Conservation (phyloP, 202 grass and related monocot species). For the Cymbopogon flexuosus region DNA sequence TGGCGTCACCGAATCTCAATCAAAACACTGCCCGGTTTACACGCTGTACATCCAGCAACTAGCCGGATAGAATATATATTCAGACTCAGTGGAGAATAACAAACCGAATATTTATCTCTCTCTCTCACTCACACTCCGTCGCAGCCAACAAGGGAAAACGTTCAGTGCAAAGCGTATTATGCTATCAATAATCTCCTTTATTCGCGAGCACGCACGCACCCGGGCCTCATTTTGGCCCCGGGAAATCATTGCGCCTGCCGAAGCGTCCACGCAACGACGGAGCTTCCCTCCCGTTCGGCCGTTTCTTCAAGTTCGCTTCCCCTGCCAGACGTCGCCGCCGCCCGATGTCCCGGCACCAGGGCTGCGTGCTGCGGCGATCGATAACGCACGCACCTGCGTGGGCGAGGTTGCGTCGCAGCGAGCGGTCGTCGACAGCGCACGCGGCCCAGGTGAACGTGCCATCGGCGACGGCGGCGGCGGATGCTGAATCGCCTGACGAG, state of each 20-base stretch:
- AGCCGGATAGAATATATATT: background rate
- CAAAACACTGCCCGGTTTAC: background rate
- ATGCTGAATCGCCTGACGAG: background rate
- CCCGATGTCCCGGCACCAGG: background rate
- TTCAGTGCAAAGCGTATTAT: background rate
- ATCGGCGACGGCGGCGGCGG: background rate
- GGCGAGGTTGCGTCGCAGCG: background rate
- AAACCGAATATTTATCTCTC: background rate
- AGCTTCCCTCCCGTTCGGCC: background rate
- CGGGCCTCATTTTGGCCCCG: background rate
- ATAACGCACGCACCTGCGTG: background rate
- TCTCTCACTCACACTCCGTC: too few species aligned
- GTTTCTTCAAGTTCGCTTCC: background rate
- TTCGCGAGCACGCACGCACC: background rate
- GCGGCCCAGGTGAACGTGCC: background rate
- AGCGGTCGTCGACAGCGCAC: background rate
- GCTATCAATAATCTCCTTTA: background rate
- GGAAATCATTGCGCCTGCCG: background rate
- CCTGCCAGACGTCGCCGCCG: background rate
- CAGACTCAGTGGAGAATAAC: constrained; percentile 14
- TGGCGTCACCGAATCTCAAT: background rate
- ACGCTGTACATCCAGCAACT: background rate
- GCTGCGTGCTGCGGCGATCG: background rate
- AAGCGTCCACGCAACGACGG: background rate
- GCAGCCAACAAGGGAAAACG: background rate